Conservation (phyloP, 345 rosid genomes). For the Linum trigynum region DNA sequence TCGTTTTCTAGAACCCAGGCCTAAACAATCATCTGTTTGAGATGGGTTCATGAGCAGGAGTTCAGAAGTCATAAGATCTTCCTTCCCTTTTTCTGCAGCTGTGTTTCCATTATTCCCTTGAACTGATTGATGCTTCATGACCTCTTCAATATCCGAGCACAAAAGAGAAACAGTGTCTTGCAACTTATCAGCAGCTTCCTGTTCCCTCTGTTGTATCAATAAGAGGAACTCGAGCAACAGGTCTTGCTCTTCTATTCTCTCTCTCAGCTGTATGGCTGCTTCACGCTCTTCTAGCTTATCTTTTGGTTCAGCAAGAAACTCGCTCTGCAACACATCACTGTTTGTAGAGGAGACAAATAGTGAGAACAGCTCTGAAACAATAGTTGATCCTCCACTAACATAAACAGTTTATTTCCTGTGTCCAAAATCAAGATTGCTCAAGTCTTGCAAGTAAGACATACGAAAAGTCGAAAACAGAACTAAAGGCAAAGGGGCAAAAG, state of each 20-base stretch:
- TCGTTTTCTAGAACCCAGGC: constrained; percentile 63
- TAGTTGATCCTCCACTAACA: no score
- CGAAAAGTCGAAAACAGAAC: no score
- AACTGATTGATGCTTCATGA: constrained; percentile 43
- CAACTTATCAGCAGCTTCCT: constrained; percentile 64
- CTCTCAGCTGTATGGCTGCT: constrained; percentile 69
- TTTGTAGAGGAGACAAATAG: not conserved
- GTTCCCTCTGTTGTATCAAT: constrained; percentile 60
- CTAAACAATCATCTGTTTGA: constrained; percentile 40
- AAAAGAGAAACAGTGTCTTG: constrained; percentile 58
- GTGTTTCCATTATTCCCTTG: constrained; percentile 46
- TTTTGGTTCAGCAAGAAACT: constrained; percentile 73
- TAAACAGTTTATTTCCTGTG: no score
- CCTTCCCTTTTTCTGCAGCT: constrained; percentile 30
- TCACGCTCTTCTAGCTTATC: constrained; percentile 72
- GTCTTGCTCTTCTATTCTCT: constrained; percentile 77
- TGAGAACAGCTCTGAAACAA: not conserved
- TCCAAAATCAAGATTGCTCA: no score
- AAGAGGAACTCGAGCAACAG: constrained; percentile 78
- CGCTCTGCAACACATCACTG: constrained; percentile 77
- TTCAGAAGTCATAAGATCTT: constrained; percentile 35
- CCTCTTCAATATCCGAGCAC: constrained; percentile 76
- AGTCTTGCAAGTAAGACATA: no score
- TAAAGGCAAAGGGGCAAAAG: no score
- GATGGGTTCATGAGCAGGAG: constrained; percentile 29